These are phyloP conservation scores for Botryotinia globosa DNA, from an alignment of 2,329 filamentous ascomycete genomes.

Conservation along the genomic window DNA sequence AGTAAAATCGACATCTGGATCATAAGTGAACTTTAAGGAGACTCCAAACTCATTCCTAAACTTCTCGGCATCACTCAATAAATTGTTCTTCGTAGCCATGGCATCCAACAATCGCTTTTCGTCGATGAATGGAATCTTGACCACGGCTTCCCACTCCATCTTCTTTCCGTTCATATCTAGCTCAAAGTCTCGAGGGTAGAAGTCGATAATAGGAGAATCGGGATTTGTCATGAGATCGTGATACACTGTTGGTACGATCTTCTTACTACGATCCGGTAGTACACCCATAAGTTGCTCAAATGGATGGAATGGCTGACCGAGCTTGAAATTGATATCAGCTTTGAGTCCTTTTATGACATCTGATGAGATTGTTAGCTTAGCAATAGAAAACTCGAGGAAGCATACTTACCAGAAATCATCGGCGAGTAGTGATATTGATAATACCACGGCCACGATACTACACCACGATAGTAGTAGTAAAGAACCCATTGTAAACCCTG, in stretches of 20 bases:
- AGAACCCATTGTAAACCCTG: slow-evolving; percentile 97
- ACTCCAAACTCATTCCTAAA: slow-evolving; percentile 87
- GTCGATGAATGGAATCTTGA: slow-evolving; percentile 98
- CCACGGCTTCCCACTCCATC: slow-evolving; percentile 99
- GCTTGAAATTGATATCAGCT: slow-evolving; percentile 85
- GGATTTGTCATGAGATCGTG: slow-evolving; percentile 89
- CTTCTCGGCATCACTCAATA: slow-evolving; percentile 75
- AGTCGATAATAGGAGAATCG: slow-evolving; percentile 92
- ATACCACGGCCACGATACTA: slow-evolving; percentile 98
- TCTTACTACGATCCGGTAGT: slow-evolving; percentile 93
- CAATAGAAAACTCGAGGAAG: slow-evolving; percentile 25
- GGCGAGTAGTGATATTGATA: slow-evolving; percentile 96
- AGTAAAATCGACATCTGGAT: slow-evolving; percentile 69
- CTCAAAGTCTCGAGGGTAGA: slow-evolving; percentile 95
- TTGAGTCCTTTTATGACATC: slow-evolving; percentile 86
- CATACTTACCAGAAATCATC: slow-evolving; percentile 73
- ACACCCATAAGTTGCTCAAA: slow-evolving; percentile 99
- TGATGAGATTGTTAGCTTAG: slow-evolving; percentile 35
- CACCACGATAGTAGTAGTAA: slow-evolving; percentile 96
- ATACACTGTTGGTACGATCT: slow-evolving; percentile 84
- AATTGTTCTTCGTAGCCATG: slow-evolving; percentile 79
- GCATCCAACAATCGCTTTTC: slow-evolving; percentile 80
- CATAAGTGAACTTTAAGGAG: slow-evolving; percentile 88
- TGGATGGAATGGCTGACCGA: slow-evolving; percentile 91
- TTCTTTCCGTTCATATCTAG: slow-evolving; percentile 99